Evolutionary conservation across 2,329 filamentous ascomycete species (phyloP).

Genomic region (Fusarium napiforme): DNA sequence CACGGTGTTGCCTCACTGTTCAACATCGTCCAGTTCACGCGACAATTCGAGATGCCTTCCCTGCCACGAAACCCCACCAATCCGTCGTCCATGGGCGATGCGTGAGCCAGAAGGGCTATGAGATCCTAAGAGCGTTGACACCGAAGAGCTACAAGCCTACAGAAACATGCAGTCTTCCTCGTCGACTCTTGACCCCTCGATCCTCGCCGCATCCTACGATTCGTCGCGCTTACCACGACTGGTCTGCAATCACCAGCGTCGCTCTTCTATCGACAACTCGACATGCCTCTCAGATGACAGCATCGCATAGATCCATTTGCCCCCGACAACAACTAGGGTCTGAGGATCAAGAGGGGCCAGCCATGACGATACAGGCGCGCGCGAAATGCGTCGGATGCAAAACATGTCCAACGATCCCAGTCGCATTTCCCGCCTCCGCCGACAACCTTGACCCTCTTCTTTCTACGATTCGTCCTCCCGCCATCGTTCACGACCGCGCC

Average conservation of each 20-base stretch:
- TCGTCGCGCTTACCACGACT: accelerated
- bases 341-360: accelerated
- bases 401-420: not conserved
- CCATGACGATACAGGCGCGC: accelerated
- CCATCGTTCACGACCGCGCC: not conserved
- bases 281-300: not conserved
- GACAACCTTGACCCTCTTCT: no score
- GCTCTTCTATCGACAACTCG: not conserved
- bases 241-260: accelerated
- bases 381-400: not conserved
- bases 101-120: not conserved
- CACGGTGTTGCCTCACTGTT: accelerated
- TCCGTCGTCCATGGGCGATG: accelerated
- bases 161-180: accelerated
- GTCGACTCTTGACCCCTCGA: not conserved
- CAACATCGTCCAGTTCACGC: accelerated
- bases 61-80: not conserved
- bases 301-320: not conserved
- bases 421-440: not conserved
- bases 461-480: accelerated
- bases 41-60: not conserved
- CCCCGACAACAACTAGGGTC: accelerated
- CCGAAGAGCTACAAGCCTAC: accelerated
- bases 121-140: accelerated
- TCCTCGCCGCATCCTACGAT: accelerated